Evolutionary conservation across 73 alveolate genomes (phyloP).

Genomic region (Paramecium octaurelia): DNA sequence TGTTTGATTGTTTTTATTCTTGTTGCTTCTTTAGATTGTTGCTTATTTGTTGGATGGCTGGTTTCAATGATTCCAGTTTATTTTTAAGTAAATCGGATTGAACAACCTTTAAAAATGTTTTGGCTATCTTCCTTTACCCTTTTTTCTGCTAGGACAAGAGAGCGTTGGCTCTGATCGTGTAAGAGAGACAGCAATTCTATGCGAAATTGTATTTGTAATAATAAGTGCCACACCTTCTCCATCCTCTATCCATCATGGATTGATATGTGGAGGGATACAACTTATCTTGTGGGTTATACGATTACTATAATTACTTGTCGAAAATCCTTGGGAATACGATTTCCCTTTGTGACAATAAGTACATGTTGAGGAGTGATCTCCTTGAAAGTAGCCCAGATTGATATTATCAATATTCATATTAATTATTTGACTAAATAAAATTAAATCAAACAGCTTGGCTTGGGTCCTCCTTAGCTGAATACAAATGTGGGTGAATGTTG

Average conservation of each 20-base stretch:
- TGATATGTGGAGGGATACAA: conserved; percentile 71
- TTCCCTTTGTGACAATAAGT: not conserved
- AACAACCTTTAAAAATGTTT: not conserved
- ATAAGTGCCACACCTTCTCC: conserved; percentile 93
- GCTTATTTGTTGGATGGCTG: not conserved
- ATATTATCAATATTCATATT: not conserved
- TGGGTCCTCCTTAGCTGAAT: conserved; percentile 53
- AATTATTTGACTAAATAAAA: not conserved
- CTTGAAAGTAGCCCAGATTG: not conserved
- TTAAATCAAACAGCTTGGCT: conserved; percentile 43
- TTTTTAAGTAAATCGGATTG: not conserved
- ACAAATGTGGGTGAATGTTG: conserved; percentile 67
- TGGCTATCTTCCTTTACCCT: not conserved
- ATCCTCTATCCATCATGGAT: conserved; percentile 84
- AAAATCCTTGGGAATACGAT: conserved; percentile 65
- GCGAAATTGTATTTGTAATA: conserved; percentile 73
- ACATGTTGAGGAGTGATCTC: not conserved
- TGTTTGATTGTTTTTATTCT: not conserved
- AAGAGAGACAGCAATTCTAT: conserved; percentile 83
- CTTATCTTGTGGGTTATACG: not conserved
- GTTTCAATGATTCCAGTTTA: not conserved
- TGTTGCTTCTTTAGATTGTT: not conserved
- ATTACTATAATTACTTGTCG: not conserved
- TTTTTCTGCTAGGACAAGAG: conserved; percentile 61
- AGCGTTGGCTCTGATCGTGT: conserved; percentile 81